Evolutionary conservation across 768 basidiomycete species (phyloP).

Genomic region (Lanmaoa pseudosensibilis): DNA sequence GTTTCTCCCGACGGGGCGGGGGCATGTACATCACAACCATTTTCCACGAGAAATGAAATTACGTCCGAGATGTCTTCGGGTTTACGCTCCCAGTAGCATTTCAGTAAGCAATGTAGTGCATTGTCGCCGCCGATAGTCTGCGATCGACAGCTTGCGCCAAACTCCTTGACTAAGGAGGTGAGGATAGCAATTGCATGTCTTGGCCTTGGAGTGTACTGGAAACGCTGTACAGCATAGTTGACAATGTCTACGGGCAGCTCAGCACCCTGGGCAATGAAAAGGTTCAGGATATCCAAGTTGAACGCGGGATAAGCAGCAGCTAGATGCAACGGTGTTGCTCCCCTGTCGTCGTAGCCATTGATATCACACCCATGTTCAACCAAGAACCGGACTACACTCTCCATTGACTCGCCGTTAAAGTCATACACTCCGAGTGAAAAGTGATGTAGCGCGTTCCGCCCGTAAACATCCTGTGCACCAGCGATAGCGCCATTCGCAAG

Average conservation of each 20-base stretch:
- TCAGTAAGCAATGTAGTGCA: neutral
- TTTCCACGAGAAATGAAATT: neutral
- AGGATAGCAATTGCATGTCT: neutral
- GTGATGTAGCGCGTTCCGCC: neutral
- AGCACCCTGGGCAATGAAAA: neutral
- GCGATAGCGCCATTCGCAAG: neutral
- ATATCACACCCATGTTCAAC: neutral
- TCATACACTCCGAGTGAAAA: fast-evolving
- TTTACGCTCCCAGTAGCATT: neutral
- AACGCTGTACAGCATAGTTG: neutral
- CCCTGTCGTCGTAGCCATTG: too few relatives aligned
- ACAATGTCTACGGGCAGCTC: neutral
- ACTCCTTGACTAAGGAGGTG: neutral
- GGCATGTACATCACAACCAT: neutral
- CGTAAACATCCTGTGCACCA: neutral
- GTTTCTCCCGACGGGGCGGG: neutral
- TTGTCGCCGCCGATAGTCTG: neutral
- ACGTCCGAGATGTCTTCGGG: neutral
- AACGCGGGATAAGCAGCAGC: neutral
- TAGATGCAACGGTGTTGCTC: neutral
- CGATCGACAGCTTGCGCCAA: neutral
- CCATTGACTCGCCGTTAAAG: neutral
- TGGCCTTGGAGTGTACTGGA: neutral
- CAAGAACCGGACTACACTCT: neutral
- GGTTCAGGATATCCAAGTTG: neutral